Conservation (phyloP, 805 yeast genomes). For the Wickerhamiella siamensis region DNA sequence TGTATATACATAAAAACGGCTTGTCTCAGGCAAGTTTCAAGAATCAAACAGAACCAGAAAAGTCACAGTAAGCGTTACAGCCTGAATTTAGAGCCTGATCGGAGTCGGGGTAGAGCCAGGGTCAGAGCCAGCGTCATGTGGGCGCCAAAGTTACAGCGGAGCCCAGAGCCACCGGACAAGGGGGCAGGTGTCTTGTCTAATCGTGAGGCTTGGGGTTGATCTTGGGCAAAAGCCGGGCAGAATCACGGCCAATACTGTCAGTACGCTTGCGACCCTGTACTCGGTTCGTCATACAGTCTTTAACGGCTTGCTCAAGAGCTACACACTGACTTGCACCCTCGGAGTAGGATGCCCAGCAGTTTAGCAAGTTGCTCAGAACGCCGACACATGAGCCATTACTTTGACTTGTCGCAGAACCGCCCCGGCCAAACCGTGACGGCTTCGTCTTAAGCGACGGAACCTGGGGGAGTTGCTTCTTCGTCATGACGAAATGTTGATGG, state of each 20-base stretch:
- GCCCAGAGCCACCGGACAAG: not conserved
- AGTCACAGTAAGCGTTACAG: too few species aligned
- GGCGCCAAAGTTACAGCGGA: not conserved
- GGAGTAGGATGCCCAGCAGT: slow-evolving; percentile 95
- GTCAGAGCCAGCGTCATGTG: too few species aligned
- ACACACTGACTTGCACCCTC: slow-evolving; percentile 62
- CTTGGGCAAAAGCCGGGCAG: slow-evolving; percentile 35
- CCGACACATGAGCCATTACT: slow-evolving; percentile 45
- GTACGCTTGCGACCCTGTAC: slow-evolving; percentile 17
- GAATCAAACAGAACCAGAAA: too few species aligned
- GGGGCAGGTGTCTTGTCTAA: slow-evolving; percentile 8
- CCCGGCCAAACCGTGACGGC: slow-evolving; percentile 2
- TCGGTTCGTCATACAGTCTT: slow-evolving; percentile 47
- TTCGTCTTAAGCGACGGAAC: slow-evolving; percentile 10
- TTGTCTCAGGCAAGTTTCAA: too few species aligned
- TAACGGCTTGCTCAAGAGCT: slow-evolving; percentile 37
- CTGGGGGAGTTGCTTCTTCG: slow-evolving; percentile 6
- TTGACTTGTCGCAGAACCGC: slow-evolving; percentile 7
- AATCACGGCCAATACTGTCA: slow-evolving; percentile 39
- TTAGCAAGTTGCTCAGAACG: slow-evolving; percentile 67
- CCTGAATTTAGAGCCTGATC: too few species aligned
- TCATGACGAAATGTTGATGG: not conserved
- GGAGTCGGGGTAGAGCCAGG: too few species aligned
- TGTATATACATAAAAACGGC: too few species aligned
- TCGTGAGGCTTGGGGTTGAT: slow-evolving; percentile 38